Base-by-base conservation (phyloP, 1,284 basidiomycete genomes). In the Grifola frondosa region DNA sequence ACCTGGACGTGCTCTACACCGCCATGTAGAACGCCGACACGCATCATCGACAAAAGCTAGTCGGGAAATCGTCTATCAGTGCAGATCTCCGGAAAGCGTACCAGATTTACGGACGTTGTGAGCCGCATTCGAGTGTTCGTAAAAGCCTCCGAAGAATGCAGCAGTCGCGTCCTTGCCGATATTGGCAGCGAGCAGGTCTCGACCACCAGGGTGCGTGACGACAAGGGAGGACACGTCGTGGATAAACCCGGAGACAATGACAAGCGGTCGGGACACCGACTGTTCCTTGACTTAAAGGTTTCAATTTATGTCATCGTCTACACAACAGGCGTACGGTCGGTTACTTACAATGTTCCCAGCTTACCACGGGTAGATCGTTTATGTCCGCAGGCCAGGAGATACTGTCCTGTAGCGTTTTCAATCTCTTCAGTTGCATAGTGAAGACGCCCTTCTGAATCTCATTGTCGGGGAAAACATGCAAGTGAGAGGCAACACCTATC, bases 201-300 rank as follows among this genome's bases (percentile, higher is more conserved):
- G 71, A 15, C 92, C 92, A 25, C 92, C 92, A 4, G 92, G 91
- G 67, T 96, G 92, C 50, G 84, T 76, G 46, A 88, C 81, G 37
- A 81, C 57, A 61, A 94, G 93, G 8, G 75, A 67, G 6, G 87
- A 79, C 20, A 84, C 78, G 58, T 96, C 91, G 66, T 94, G 91
- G 51, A 96, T 88, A 68, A 91, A 93, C 13, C 91, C 91, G 35
- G 85, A 81, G 37, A 95, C 71, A 39, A 91, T 75, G 30, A 94
- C 67, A 48, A 94, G 67, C 5, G 79, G 71, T 19, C 81, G 75
- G 25, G 71, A 71, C 65, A 79, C 73, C 16, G 88, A 75, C 57
- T 88, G 83, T 50, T 78, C 70, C 64, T 83, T 78, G 69, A 85
- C 83, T 87, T 57, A 23, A n/a, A 12, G 28, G 3, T 40, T 24